Conservation (phyloP, 257 asterid genomes). For the Solanum neorickii region DNA sequence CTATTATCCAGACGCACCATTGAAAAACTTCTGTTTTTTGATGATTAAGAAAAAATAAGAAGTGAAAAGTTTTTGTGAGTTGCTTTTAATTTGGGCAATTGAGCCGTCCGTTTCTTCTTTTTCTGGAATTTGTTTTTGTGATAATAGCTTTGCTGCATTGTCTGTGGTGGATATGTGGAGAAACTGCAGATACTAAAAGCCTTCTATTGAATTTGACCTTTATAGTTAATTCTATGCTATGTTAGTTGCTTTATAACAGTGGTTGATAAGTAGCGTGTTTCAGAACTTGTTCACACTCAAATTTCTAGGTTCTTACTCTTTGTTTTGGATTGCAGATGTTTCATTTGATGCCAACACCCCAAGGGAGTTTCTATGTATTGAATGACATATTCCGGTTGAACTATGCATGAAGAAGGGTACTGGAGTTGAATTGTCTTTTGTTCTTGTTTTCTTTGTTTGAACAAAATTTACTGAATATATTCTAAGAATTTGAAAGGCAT, state of each 20-base stretch:
- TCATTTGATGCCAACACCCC: conserved; percentile 85
- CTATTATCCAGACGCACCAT: not conserved
- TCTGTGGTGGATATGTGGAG: not conserved
- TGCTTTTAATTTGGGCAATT: not conserved
- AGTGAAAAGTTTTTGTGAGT: not conserved
- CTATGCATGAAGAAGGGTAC: conserved; percentile 39
- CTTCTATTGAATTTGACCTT: not conserved
- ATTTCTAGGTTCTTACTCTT: not conserved
- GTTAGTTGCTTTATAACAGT: not conserved
- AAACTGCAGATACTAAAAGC: not conserved
- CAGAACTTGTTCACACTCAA: not conserved
- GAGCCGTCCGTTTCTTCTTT: not conserved
- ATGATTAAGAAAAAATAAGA: not conserved
- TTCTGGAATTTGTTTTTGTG: not conserved
- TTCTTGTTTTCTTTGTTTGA: conserved; percentile 7
- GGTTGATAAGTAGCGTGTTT: not conserved
- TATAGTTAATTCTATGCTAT: not conserved
- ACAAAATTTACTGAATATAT: conserved; percentile 6
- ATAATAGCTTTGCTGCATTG: not conserved
- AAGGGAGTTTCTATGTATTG: conserved; percentile 70
- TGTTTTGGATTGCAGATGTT: conserved; percentile 52
- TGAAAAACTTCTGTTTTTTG: not conserved
- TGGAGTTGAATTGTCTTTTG: not conserved
- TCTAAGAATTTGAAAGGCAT: not conserved
- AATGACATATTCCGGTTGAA: conserved; percentile 91